These are phyloP conservation scores for Penicillium sp. DNA, from an alignment of 2,329 filamentous ascomycete genomes.

Conservation along the genomic window DNA sequence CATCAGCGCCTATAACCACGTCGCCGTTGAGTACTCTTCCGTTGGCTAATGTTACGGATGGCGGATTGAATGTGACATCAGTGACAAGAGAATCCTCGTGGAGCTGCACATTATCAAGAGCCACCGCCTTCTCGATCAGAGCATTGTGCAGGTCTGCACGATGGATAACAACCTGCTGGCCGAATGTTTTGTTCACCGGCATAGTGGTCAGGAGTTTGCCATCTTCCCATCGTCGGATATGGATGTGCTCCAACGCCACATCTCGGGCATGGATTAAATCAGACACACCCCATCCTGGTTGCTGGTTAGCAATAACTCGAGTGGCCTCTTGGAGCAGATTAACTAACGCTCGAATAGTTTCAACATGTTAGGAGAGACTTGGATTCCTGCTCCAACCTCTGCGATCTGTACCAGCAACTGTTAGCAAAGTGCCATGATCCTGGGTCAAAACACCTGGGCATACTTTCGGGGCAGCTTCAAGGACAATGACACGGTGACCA, in stretches of 20 bases:
- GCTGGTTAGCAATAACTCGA: background rate
- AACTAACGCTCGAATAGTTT: constrained; percentile 61
- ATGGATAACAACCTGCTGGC: constrained; percentile 35
- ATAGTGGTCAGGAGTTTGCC: constrained; percentile 30
- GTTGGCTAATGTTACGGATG: constrained; percentile 27
- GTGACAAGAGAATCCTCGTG: constrained; percentile 29
- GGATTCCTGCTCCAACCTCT: constrained; percentile 72
- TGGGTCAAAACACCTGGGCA: background rate
- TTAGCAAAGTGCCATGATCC: constrained; percentile 2
- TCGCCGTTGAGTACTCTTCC: constrained; percentile 38
- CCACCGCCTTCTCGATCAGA: constrained; percentile 28
- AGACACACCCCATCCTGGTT: constrained; percentile 34
- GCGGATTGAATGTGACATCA: constrained; percentile 25
- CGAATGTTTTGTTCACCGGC: constrained; percentile 35
- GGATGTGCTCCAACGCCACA: constrained; percentile 33
- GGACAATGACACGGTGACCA: constrained; percentile 32
- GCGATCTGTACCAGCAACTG: constrained; percentile 21
- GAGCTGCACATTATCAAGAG: constrained; percentile 29
- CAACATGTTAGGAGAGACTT: constrained; percentile 75
- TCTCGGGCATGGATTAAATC: constrained; percentile 32
- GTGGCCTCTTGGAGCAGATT: background rate
- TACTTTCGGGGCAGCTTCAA: constrained; percentile 36
- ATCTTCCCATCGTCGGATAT: constrained; percentile 35
- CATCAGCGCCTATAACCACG: constrained; percentile 51
- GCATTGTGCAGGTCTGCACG: constrained; percentile 36